Conservation (phyloP, 495 filamentous ascomycete species). For the Annulohypoxylon moriforme region DNA sequence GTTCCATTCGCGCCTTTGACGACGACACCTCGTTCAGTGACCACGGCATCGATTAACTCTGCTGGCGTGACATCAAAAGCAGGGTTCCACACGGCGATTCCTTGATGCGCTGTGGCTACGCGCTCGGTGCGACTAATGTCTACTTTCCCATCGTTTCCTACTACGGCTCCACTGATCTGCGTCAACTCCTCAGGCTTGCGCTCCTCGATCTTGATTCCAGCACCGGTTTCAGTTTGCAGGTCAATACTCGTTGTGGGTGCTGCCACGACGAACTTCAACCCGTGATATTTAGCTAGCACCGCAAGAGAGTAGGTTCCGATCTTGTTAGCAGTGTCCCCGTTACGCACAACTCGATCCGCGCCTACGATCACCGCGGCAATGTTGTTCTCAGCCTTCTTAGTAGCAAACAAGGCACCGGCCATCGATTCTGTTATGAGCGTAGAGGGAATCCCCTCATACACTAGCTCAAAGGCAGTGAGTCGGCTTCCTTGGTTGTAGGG, state of each 20-base stretch:
- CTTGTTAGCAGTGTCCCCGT: slow-evolving; percentile 98
- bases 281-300: slow-evolving; percentile 85
- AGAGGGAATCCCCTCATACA: slow-evolving; percentile 91
- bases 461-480: slow-evolving; percentile 93
- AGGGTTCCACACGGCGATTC: slow-evolving; percentile 92
- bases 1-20: slow-evolving; percentile 78
- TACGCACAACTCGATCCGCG: slow-evolving; percentile 93
- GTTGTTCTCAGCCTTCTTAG: slow-evolving; percentile 64
- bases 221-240: slow-evolving; percentile 77
- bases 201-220: slow-evolving; percentile 88
- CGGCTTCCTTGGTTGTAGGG: slow-evolving; percentile 98
- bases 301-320: slow-evolving; percentile 96
- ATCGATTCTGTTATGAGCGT: slow-evolving; percentile 97
- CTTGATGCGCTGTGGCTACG: slow-evolving; percentile 82
- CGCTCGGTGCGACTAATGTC: slow-evolving; percentile 68
- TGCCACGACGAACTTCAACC: slow-evolving; percentile 93
- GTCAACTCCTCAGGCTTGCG: slow-evolving; percentile 82
- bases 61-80: slow-evolving; percentile 94
- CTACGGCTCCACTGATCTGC: slow-evolving; percentile 77
- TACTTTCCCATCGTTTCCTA: slow-evolving; percentile 60
- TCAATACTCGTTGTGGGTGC: slow-evolving; percentile 96
- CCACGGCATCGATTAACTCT: slow-evolving; percentile 88
- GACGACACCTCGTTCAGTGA: slow-evolving; percentile 90
- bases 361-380: slow-evolving; percentile 92
- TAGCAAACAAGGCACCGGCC: slow-evolving; percentile 82